These are phyloP conservation scores for Phytophthora hibernalis DNA, from an alignment of 352 stramenopile species.

Conservation along the genomic window DNA sequence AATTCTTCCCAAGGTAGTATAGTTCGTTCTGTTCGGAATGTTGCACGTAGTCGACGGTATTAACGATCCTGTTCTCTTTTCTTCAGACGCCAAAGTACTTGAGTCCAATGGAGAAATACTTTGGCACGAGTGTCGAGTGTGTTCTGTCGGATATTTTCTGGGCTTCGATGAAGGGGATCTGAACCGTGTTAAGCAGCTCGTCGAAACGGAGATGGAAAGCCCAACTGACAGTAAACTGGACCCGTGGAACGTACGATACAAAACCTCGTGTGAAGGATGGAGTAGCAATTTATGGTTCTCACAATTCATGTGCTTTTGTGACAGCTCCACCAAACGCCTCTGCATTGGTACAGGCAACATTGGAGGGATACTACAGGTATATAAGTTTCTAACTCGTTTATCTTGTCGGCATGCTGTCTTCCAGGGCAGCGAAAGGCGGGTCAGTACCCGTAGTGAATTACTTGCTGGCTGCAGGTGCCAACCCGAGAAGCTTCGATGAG, in stretches of 20 bases:
- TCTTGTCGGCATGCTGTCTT: neutral
- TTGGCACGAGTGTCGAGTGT: conserved; percentile 60
- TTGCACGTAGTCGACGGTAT: neutral
- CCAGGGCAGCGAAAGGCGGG: conserved; percentile 76
- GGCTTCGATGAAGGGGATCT: conserved; percentile 70
- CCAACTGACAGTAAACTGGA: conserved; percentile 56
- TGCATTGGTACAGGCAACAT: conserved; percentile 71
- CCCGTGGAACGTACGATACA: conserved; percentile 62
- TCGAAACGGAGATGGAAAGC: conserved; percentile 63
- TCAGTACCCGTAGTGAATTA: conserved; percentile 57
- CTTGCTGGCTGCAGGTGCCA: conserved; percentile 57
- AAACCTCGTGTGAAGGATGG: too few relatives aligned
- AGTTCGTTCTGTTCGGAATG: too few relatives aligned
- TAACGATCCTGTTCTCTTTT: too few relatives aligned
- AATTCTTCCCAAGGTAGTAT: conserved; percentile 50
- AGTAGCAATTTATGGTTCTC: neutral
- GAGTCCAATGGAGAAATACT: conserved; percentile 73
- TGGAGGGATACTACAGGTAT: too few relatives aligned
- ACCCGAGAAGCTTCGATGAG: conserved; percentile 60
- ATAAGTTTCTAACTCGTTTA: neutral
- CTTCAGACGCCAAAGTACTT: conserved; percentile 49
- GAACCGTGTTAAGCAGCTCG: conserved; percentile 57
- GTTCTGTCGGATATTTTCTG: conserved; percentile 77
- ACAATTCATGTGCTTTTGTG: neutral
- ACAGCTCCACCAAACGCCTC: conserved; percentile 69